Evolutionary conservation across 345 rosid species (phyloP).

Genomic region (Carallia brachiata): DNA sequence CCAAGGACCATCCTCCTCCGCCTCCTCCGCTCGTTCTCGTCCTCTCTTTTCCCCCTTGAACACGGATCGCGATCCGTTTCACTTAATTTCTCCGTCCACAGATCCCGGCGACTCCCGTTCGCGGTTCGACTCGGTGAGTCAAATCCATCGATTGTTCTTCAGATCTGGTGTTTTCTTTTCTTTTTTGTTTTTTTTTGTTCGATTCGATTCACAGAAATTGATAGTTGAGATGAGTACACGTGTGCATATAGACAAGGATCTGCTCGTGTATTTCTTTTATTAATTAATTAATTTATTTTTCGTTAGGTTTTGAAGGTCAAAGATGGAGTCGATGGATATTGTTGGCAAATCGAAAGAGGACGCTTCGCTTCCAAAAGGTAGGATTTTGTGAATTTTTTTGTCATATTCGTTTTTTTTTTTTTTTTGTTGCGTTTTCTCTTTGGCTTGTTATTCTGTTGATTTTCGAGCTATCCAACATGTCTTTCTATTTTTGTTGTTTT

Average conservation of each 20-base stretch:
- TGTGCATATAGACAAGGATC: not conserved
- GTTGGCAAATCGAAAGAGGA: slow-evolving; percentile 99
- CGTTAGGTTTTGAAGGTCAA: slow-evolving; percentile 31
- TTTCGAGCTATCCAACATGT: not conserved
- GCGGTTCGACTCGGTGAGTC: slow-evolving; percentile 30
- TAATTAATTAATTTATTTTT: not conserved
- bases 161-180: slow-evolving; percentile 17
- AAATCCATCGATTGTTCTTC: not conserved
- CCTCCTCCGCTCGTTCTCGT: slow-evolving; percentile 12
- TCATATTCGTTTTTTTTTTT: not conserved
- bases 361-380: slow-evolving; percentile 98
- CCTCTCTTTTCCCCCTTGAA: slow-evolving; percentile 7
- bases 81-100: slow-evolving; percentile 23
- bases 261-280: not conserved
- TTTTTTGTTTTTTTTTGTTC: not conserved
- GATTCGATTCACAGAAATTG: not conserved
- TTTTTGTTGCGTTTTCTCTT: not conserved
- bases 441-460: not conserved
- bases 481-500: too few species aligned
- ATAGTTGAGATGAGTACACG: not conserved
- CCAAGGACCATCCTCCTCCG: slow-evolving; percentile 3
- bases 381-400: not conserved
- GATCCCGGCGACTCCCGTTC: slow-evolving; percentile 1
- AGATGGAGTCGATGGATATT: slow-evolving; percentile 98
- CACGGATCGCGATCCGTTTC: slow-evolving; percentile 25